Conservation (phyloP, 2,329 filamentous ascomycete species). For the Cordyceps javanica region DNA sequence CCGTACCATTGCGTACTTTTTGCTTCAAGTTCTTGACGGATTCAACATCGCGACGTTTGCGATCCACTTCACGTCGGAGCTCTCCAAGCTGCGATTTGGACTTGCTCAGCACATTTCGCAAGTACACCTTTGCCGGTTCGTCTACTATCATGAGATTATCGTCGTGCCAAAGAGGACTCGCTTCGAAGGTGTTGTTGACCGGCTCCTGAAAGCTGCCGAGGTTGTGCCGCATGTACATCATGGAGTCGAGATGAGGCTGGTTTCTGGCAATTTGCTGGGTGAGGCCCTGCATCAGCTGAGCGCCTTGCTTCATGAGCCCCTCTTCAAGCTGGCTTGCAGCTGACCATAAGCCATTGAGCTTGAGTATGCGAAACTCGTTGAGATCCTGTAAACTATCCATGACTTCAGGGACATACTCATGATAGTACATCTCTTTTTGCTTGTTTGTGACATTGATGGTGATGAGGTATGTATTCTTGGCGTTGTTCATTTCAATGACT, state of each 20-base stretch:
- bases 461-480: conserved; percentile 97
- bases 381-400: conserved; percentile 92
- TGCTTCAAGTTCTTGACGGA: conserved; percentile 66
- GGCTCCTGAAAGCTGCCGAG: conserved; percentile 78
- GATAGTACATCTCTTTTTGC: conserved; percentile 94
- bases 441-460: conserved; percentile 95
- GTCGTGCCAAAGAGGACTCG: conserved; percentile 95
- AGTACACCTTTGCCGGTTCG: conserved; percentile 78
- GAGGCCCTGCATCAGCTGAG: conserved; percentile 65
- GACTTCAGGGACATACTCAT: conserved; percentile 91
- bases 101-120: conserved; percentile 87
- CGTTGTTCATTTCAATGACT: conserved; percentile 90
- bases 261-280: conserved; percentile 80
- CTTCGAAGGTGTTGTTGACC: conserved; percentile 77
- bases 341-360: conserved; percentile 81
- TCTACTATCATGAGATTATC: conserved; percentile 82
- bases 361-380: conserved; percentile 78
- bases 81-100: conserved; percentile 81
- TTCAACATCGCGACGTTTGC: conserved; percentile 81
- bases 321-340: conserved; percentile 73
- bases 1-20: conserved; percentile 71
- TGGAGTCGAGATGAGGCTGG: conserved; percentile 80
- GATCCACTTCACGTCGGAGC: conserved; percentile 74
- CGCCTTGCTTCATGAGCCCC: conserved; percentile 69
- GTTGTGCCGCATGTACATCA: conserved; percentile 98